Percentiles rank a stretch among this genome's conserved stretches.
Conservation (phyloP, 768 basidiomycete species). For the Hortiboletus campestris region DNA sequence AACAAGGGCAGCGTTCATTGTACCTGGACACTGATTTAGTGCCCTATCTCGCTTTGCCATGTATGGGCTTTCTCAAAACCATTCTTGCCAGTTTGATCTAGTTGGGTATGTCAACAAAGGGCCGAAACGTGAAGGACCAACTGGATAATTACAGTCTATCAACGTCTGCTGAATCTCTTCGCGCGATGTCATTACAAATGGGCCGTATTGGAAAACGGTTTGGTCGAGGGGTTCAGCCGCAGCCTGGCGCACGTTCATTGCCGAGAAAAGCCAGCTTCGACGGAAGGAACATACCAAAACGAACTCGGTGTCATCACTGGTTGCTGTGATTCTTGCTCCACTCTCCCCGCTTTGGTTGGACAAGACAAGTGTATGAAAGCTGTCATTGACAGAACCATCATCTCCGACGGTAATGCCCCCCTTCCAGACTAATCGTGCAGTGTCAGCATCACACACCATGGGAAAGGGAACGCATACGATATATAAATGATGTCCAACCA, state of each 20-base stretch:
- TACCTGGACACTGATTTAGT: constrained; percentile 5
- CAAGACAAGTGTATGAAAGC: constrained; percentile 83
- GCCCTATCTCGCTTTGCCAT: constrained; percentile 84
- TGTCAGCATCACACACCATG: background rate
- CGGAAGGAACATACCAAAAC: constrained; percentile 53
- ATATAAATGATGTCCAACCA: constrained; percentile 91
- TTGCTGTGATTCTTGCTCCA: constrained; percentile 65
- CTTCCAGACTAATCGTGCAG: constrained; percentile 28
- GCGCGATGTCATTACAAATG: constrained; percentile 81
- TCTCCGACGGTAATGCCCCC: constrained; percentile 66
- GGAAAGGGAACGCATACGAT: constrained; percentile 50
- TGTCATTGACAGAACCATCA: constrained; percentile 43
- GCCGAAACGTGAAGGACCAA: background rate
- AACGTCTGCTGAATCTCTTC: constrained; percentile 83
- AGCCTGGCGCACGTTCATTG: constrained; percentile 41
- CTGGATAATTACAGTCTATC: constrained; percentile 60
- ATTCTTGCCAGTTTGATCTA: constrained; percentile 72
- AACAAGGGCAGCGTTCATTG: background rate
- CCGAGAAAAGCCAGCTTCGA: background rate
- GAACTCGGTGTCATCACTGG: constrained; percentile 64
- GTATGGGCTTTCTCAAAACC: constrained; percentile 89
- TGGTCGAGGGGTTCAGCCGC: constrained; percentile 91
- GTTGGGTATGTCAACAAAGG: constrained; percentile 7
- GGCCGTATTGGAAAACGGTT: constrained; percentile 82
- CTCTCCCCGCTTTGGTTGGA: constrained; percentile 56